Conservation (phyloP, 2,329 filamentous ascomycete genomes). For the Phialophora expanda region DNA sequence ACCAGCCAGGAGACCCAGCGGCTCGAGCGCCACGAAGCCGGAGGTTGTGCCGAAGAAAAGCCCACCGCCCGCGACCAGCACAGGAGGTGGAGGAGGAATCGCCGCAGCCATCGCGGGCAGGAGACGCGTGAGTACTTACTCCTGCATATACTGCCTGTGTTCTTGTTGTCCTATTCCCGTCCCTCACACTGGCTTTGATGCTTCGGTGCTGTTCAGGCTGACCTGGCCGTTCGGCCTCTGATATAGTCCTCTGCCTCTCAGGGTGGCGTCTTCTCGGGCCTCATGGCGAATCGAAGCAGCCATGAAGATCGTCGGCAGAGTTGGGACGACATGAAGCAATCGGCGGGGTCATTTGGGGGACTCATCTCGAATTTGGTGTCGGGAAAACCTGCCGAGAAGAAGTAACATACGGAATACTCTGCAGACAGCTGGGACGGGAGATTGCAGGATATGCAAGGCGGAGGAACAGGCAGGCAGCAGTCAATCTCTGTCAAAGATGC, state of each 20-base stretch:
- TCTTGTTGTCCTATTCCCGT: not conserved
- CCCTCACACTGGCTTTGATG: not conserved
- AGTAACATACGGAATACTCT: constrained; percentile 10
- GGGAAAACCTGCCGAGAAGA: constrained; percentile 32
- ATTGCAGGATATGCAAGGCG: not conserved
- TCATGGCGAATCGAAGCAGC: constrained; percentile 28
- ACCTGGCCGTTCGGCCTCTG: not conserved
- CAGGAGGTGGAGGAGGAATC: constrained; percentile 88
- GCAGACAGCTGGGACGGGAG: no score
- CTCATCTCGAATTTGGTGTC: constrained; percentile 27
- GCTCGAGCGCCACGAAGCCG: constrained; percentile 23
- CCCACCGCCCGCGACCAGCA: constrained; percentile 76
- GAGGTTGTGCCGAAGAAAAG: constrained; percentile 58
- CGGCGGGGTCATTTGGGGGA: constrained; percentile 22
- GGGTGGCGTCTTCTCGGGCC: constrained; percentile 34
- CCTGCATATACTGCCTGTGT: not conserved
- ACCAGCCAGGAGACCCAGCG: constrained; percentile 20
- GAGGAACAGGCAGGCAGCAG: not conserved
- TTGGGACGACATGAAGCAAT: constrained; percentile 34
- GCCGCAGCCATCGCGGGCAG: constrained; percentile 32
- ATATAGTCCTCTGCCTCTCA: constrained; percentile 34
- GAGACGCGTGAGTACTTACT: constrained; percentile 27
- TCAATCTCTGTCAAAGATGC: not conserved
- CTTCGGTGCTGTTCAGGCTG: not conserved
- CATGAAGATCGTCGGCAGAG: constrained; percentile 28